These are phyloP conservation scores for Marasmius oreades DNA, from an alignment of 1,284 basidiomycete species.

Conservation along the genomic window DNA sequence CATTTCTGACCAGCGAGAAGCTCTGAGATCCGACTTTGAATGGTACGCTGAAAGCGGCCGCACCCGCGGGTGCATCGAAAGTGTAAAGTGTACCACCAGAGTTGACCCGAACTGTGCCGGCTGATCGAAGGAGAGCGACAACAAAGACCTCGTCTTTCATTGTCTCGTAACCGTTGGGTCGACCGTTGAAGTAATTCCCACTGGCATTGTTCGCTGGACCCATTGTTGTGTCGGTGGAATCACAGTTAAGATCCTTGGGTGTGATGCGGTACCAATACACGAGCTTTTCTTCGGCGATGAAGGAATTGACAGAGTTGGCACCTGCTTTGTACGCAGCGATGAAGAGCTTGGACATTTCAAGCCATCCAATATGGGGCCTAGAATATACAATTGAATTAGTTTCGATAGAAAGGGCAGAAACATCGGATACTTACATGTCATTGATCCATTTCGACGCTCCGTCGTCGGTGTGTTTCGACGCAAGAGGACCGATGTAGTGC, in stretches of 20 bases:
- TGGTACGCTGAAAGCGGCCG: constrained; percentile 28
- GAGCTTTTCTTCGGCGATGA: constrained; percentile 20
- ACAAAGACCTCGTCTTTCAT: constrained; percentile 1
- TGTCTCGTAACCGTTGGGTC: neutral
- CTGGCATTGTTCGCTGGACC: constrained; percentile 19
- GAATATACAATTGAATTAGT: neutral
- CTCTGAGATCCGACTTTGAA: constrained; percentile 29
- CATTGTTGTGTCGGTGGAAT: constrained; percentile 22
- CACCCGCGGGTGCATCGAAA: constrained; percentile 26
- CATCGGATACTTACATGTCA: constrained; percentile 17
- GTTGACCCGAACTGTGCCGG: constrained; percentile 19
- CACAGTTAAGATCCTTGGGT: constrained; percentile 19
- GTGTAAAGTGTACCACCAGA: constrained; percentile 26
- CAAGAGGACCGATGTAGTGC: constrained; percentile 21
- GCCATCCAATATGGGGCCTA: constrained; percentile 22
- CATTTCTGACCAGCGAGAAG: constrained; percentile 22
- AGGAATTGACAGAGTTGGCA: constrained; percentile 12
- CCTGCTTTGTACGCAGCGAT: constrained; percentile 24
- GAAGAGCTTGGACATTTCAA: constrained; percentile 24
- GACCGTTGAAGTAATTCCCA: constrained; percentile 16
- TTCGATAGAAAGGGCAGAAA: neutral
- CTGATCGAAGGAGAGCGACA: neutral
- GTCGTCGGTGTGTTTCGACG: constrained; percentile 22
- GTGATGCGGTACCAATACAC: constrained; percentile 25
- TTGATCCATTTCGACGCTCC: constrained; percentile 23